Conservation (phyloP, 192 early-diverging fungal species). For the Coemansia sp. region DNA sequence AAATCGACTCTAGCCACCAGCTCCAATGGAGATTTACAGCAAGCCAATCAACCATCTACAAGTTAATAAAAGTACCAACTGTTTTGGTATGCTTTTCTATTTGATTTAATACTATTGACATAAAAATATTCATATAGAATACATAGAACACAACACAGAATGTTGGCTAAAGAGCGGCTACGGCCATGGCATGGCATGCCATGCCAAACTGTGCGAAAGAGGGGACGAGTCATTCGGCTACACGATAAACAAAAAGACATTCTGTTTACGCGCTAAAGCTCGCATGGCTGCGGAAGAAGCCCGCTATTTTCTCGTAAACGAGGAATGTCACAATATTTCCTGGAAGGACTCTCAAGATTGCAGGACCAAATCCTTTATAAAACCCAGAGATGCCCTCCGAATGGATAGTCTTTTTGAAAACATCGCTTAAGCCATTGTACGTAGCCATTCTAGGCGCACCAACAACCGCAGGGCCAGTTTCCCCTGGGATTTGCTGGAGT, state of each 20-base stretch:
- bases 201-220: neutral
- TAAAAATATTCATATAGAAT: no score
- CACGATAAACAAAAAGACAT: neutral
- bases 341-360: conserved; percentile 85
- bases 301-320: conserved; percentile 84
- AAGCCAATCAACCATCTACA: neutral
- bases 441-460: conserved; percentile 47
- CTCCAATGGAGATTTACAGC: neutral
- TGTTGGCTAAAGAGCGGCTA: no score
- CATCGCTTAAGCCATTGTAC: conserved; percentile 75
- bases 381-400: conserved; percentile 81
- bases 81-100: no score
- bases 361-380: conserved; percentile 91
- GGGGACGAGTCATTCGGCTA: neutral
- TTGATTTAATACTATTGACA: no score
- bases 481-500: conserved; percentile 67
- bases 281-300: conserved; percentile 61
- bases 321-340: conserved; percentile 95
- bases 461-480: conserved; percentile 32
- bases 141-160: no score
- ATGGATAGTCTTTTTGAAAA: conserved; percentile 66
- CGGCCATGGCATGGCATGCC: neutral
- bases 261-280: neutral
- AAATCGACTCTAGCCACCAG: conserved; percentile 1
- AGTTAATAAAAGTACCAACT: neutral